Percentiles rank a stretch among this genome's conserved stretches.
These are phyloP conservation scores for Cryphonectria radicalis DNA, from an alignment of 2,329 filamentous ascomycete species.

Conservation along the genomic window DNA sequence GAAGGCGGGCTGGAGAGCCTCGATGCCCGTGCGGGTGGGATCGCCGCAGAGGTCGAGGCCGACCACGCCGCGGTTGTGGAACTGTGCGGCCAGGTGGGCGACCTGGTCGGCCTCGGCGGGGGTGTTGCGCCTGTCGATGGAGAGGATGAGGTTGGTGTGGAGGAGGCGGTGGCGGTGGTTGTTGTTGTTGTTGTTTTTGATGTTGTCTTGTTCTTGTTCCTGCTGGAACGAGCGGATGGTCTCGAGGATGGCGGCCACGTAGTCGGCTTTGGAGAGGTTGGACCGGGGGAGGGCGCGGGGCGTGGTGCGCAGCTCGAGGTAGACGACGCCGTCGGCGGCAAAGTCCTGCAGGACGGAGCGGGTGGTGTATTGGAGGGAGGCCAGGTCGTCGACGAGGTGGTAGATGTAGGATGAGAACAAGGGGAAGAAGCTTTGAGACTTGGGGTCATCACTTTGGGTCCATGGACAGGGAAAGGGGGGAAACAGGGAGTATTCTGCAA, in stretches of 20 bases:
- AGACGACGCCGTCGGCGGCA: conserved; percentile 70
- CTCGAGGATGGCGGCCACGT: conserved; percentile 68
- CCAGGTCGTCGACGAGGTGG: conserved; percentile 67
- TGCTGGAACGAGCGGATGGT: conserved; percentile 60
- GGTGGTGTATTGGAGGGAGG: conserved; percentile 66
- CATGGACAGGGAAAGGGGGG: background rate
- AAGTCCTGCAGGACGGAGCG: conserved; percentile 69
- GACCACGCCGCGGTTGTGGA: conserved; percentile 62
- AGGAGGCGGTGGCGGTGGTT: conserved; percentile 43
- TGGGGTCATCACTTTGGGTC: background rate
- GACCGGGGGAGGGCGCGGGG: conserved; percentile 62
- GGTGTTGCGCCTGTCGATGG: conserved; percentile 70
- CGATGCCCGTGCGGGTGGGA: conserved; percentile 65
- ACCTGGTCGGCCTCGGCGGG: conserved; percentile 63
- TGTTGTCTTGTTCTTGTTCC: conserved; percentile 38
- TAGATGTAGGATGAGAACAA: conserved; percentile 83
- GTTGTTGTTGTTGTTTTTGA: no score
- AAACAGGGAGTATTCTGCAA: no score
- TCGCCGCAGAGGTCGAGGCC: conserved; percentile 82
- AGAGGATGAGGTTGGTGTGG: conserved; percentile 71
- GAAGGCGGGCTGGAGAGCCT: conserved; percentile 64
- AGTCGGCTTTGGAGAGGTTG: conserved; percentile 61
- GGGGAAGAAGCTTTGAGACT: conserved; percentile 67
- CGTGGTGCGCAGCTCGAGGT: conserved; percentile 81
- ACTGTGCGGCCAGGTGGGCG: conserved; percentile 64